phyloP scores from a whole-genome alignment of 2,329 filamentous ascomycete genomes.

The Celoporthe dispersa region DNA sequence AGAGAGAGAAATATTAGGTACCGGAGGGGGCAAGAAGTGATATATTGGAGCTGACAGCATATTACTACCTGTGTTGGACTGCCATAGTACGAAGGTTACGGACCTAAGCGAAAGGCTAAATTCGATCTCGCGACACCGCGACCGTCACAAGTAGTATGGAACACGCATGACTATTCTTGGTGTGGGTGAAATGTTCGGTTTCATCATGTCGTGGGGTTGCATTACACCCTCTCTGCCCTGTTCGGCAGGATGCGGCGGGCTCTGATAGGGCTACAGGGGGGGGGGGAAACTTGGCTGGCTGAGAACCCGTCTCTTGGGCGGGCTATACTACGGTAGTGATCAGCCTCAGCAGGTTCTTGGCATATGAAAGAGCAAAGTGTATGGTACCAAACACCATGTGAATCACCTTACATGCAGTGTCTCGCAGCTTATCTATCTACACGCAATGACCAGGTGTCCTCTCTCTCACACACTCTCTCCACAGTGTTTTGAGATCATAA shows the following conservation, averaged over 20 bases:
- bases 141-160: background rate
- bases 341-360: slow-evolving; percentile 10
- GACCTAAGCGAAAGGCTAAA: background rate
- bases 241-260: background rate
- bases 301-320: background rate
- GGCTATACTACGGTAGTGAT: background rate
- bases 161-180: background rate
- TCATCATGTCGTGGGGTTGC: slow-evolving; percentile 1
- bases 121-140: background rate
- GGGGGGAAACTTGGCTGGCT: background rate
- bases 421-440: background rate
- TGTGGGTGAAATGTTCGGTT: background rate
- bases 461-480: background rate
- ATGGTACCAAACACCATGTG: background rate
- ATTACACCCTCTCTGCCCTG: background rate
- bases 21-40: background rate
- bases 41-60: background rate
- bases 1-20: background rate
- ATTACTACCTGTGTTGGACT: background rate
- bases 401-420: background rate
- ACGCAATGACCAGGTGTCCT: background rate
- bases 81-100: background rate
- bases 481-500: background rate
- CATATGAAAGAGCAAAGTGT: background rate
- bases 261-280: background rate